Evolutionary conservation across 2,329 filamentous ascomycete species (phyloP).

Genomic region (Fusarium sp.): DNA sequence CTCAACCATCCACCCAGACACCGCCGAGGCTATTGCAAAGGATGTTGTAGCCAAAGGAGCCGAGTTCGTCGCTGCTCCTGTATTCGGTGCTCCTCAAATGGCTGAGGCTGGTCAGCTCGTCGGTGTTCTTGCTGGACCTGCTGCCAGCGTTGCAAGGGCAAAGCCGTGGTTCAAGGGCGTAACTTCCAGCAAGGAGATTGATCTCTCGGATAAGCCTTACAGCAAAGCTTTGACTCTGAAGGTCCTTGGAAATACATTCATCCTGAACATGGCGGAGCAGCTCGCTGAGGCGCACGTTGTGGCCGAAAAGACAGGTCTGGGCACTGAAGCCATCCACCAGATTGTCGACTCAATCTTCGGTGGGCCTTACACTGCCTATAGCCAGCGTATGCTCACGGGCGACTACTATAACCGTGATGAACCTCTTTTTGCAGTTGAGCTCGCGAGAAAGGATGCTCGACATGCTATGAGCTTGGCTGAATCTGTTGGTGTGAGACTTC

Average conservation of each 20-base stretch:
- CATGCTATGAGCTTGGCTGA: constrained; percentile 78
- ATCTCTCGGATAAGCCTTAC: constrained; percentile 75
- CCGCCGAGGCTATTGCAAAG: constrained; percentile 73
- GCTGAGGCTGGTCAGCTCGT: constrained; percentile 77
- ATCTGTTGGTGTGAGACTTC: constrained; percentile 68
- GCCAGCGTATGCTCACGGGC: constrained; percentile 76
- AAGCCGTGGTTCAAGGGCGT: constrained; percentile 79
- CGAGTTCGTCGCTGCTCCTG: constrained; percentile 75
- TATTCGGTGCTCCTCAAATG: constrained; percentile 78
- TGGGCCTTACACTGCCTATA: constrained; percentile 79
- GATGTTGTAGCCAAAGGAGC: constrained; percentile 68
- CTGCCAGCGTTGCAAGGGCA: constrained; percentile 68
- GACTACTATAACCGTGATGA: constrained; percentile 81
- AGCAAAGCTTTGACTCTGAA: constrained; percentile 78
- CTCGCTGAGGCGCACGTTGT: constrained; percentile 81
- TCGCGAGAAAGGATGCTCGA: constrained; percentile 83
- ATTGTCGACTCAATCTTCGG: constrained; percentile 80
- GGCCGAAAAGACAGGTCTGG: constrained; percentile 83
- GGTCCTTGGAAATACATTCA: constrained; percentile 86
- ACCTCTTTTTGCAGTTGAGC: constrained; percentile 84
- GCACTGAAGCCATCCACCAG: constrained; percentile 73
- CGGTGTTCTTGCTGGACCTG: constrained; percentile 76
- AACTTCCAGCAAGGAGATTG: constrained; percentile 73
- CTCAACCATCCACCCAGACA: constrained; percentile 88
- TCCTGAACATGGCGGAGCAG: constrained; percentile 83